Evolutionary conservation across 495 filamentous ascomycete species (phyloP), one percentile per base, ranked within the genome.

Genomic region (Penicillium bovifimosum): DNA sequence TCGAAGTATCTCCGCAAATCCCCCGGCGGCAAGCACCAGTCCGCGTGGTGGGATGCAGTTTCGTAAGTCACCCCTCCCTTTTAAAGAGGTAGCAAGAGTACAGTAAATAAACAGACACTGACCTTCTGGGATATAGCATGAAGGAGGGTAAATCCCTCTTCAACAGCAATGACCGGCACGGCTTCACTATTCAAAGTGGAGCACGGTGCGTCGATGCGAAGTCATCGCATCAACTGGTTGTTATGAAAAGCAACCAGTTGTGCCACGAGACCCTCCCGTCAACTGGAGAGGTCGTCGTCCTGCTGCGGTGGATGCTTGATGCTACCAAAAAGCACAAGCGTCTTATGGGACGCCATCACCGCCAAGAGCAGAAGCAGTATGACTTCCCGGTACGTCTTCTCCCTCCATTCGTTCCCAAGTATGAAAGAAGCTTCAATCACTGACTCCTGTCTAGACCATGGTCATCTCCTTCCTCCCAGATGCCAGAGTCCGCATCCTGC

Each of bases 381-480:
- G 47, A 50, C 36, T 43, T 52, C 24, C 49, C 49, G 31, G 49
- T 52, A 28, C 9, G 49, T 44, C 16, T 14, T 18, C 5, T n/a
- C 8, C 1, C 1, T 49, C n/a, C 17, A 3, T 29, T 34, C 2
- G 5, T 11, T 11, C 32, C 2, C 4, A 34, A 9, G 10, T 13
- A 13, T 13, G 11, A 11, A 34, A 5, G 4, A 5, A 36, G n/a
- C 20, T 50, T 24, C 6, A n/a, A 6, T 42, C 9, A 49, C 38
- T 42, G 14, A 43, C 6, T n/a, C 5, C 11, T 13, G n/a, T 9
- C 6, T 36, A 50, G 52, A 55, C 52, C 16, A 34, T 55, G 38
- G 31, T 50, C 11, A 50, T 55, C 10, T 55, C 52, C 4, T 55
- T 49, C 32, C 52, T 50, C 13, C 46, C 52, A 1, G 35, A 36